Conservation (phyloP, 805 yeast genomes). For the Barnettozyma pratensis region DNA sequence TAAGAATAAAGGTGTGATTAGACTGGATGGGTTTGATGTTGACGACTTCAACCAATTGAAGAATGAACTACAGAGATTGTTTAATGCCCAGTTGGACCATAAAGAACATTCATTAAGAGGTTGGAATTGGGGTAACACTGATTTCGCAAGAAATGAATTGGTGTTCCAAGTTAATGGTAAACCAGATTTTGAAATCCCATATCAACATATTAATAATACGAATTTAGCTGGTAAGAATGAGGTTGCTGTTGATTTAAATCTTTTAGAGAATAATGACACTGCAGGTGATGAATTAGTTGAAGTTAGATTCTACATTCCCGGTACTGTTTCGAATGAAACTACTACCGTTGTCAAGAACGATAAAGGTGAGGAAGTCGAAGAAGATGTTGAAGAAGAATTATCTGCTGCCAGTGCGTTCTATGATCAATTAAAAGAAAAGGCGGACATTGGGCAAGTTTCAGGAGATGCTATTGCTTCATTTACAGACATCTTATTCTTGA, state of each 20-base stretch:
- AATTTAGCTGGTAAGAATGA: constrained; percentile 90
- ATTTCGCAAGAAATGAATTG: constrained; percentile 87
- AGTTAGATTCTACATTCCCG: constrained; percentile 89
- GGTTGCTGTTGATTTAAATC: constrained; percentile 82
- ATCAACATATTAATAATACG: constrained; percentile 70
- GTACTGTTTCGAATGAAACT: constrained; percentile 46
- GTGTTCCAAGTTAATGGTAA: constrained; percentile 80
- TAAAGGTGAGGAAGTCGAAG: constrained; percentile 31
- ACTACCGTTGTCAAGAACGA: constrained; percentile 6
- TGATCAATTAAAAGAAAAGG: constrained; percentile 86
- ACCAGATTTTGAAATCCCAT: constrained; percentile 91
- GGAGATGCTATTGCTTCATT: constrained; percentile 95
- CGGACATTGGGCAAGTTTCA: constrained; percentile 89
- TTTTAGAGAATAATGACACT: constrained; percentile 45
- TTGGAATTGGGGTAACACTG: constrained; percentile 98
- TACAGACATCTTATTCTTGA: constrained; percentile 83
- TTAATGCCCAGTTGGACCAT: constrained; percentile 68
- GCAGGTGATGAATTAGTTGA: constrained; percentile 97
- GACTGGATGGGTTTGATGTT: constrained; percentile 86
- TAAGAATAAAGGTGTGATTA: constrained; percentile 77
- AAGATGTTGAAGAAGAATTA: constrained; percentile 38
- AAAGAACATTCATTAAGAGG: constrained; percentile 93
- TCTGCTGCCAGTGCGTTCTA: constrained; percentile 82
- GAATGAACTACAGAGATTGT: constrained; percentile 75
- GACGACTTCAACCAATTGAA: constrained; percentile 80